Percentiles rank a stretch among this genome's conserved stretches.
These are phyloP conservation scores for Leishmania aethiopica DNA, from an alignment of 208 protist genomes.

Conservation along the genomic window DNA sequence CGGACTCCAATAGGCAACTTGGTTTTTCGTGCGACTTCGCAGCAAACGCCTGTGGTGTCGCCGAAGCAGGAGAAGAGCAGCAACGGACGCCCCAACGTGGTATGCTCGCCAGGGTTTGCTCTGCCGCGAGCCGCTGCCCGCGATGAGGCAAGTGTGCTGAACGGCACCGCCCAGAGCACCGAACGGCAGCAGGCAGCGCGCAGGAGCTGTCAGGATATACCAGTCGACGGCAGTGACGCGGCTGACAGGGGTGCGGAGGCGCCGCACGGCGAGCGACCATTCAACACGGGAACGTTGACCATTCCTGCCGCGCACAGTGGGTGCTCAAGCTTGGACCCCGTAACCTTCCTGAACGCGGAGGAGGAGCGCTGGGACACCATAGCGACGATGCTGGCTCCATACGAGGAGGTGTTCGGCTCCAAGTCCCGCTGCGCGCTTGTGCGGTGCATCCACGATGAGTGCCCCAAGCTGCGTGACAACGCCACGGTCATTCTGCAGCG, in stretches of 20 bases:
- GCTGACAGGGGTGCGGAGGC: background rate
- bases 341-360: conserved; percentile 46
- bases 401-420: conserved; percentile 51
- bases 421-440: conserved; percentile 45
- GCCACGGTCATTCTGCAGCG: conserved; percentile 33
- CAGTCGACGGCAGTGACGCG: background rate
- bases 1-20: conserved; percentile 44
- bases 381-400: conserved; percentile 37
- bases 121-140: background rate
- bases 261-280: background rate
- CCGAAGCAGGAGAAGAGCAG: background rate
- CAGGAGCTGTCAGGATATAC: background rate
- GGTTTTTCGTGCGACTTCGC: conserved; percentile 32
- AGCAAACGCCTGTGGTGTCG: background rate
- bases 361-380: conserved; percentile 40
- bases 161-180: background rate
- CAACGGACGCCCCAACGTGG: background rate
- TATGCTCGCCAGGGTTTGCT: background rate
- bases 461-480: conserved; percentile 32
- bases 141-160: background rate
- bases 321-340: conserved; percentile 32
- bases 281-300: background rate
- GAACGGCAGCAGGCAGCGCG: background rate
- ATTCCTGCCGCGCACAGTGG: conserved; percentile 16
- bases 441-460: conserved; percentile 42